Base-by-base conservation (phyloP, 371 early-diverging fungal genomes). In the Cokeromyces recurvatus region DNA sequence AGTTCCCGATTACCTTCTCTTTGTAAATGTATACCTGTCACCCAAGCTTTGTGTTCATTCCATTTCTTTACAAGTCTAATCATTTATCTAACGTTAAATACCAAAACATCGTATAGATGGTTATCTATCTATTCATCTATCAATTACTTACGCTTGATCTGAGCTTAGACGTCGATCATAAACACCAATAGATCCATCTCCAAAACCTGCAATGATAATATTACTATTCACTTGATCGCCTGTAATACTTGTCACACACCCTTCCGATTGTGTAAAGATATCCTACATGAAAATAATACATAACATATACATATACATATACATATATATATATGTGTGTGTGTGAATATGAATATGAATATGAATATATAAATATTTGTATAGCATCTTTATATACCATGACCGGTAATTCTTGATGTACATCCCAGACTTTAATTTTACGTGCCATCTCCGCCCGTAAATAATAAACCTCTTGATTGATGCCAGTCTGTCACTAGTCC, bases 381-480 rank as follows among this genome's bases (percentile, higher is more conserved):
- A 7, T 27, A 27, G 5, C 29, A 11, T 11, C 29, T 27, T 27
- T 5, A 27, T 61, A 59, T 74, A 85, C 86, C 55, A 76, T 81
- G 10, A 85, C 66, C 24, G 85, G 81, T 25, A 83, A 53, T 57
- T 92, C 92, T 38, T 83, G 78, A 17, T 85, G 84, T 3, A 86
- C 87, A 71, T 91, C 90, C 94, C 94, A 94, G 2, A 92, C 77
- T 37, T 84, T 74, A 44, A 92, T 84, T 16, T 76, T 55, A 9
- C 78, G 67, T 3, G 81, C 54, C 71, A 59, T 87, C 90, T 7
- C 94, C 92, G 19, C 85, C 84, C 10, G 84, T 84, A 23, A 87
- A 64, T 2, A 92, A 58, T 1, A 67, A 57, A 7, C 91, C 92
- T 15, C 78, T 63, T 17, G 67, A 59, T 63, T 91, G 89, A 53